Conservation (phyloP, 768 basidiomycete species). For the Lanmaoa rubissima region DNA sequence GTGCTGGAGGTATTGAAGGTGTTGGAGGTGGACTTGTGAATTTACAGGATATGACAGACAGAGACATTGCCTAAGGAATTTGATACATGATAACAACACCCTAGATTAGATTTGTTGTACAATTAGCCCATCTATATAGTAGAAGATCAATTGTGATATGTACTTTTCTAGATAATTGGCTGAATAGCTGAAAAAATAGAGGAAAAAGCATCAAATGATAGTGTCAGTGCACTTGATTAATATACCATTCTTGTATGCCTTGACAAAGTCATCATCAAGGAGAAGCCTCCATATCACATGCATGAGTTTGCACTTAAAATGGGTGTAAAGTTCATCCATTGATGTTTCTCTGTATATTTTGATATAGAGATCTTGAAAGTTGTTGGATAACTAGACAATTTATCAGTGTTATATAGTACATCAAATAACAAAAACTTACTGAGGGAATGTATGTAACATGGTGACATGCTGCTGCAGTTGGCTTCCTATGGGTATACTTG, state of each 20-base stretch:
- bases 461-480: conserved; percentile 12
- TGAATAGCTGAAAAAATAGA: too few relatives aligned
- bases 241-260: background rate
- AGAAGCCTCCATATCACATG: background rate
- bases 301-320: conserved; percentile 2
- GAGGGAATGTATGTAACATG: too few relatives aligned
- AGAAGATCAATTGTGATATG: too few relatives aligned
- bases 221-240: background rate
- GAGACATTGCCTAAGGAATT: conserved; percentile 2
- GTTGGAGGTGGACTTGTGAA: too few relatives aligned
- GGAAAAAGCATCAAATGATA: background rate
- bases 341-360: background rate
- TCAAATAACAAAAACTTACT: too few relatives aligned
- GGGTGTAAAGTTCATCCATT: background rate
- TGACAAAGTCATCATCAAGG: too few relatives aligned
- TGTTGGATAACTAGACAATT: conserved; percentile 6
- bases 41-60: too few relatives aligned
- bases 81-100: background rate
- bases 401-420: too few relatives aligned
- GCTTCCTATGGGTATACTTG: conserved; percentile 11
- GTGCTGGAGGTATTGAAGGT: too few relatives aligned
- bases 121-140: background rate
- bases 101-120: too few relatives aligned
- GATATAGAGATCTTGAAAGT: conserved; percentile 9
- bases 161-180: too few relatives aligned